A percentile compares a stretch with the other conserved stretches of the same genome.
phyloP scores from a whole-genome alignment of 371 early-diverging fungal genomes.

The Dichotomocladium elegans region DNA sequence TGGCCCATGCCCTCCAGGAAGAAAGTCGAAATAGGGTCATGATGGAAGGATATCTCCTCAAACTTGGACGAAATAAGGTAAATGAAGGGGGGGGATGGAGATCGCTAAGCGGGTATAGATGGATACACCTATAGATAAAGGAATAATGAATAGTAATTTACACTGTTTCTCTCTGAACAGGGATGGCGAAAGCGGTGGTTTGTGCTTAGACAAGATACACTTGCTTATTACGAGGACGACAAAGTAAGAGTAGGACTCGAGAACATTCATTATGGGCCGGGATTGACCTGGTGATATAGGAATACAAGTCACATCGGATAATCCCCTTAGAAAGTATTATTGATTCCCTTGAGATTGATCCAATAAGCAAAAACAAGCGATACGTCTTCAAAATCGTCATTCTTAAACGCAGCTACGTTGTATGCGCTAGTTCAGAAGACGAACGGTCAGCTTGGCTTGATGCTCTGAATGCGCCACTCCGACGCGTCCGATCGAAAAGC shows the following conservation, averaged over 20 bases:
- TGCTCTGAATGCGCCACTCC: constrained; percentile 52
- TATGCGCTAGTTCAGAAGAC: constrained; percentile 59
- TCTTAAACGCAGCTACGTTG: constrained; percentile 65
- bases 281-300: constrained; percentile 27
- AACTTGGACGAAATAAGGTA: constrained; percentile 65
- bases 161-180: constrained; percentile 17
- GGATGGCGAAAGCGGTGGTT: constrained; percentile 86
- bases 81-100: not conserved
- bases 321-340: constrained; percentile 65
- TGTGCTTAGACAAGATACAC: constrained; percentile 67
- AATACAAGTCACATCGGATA: constrained; percentile 70
- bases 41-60: constrained; percentile 69
- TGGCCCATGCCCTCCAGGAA: constrained; percentile 29
- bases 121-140: no score
- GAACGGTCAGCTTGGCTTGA: constrained; percentile 67
- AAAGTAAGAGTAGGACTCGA: constrained; percentile 46
- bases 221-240: constrained; percentile 77
- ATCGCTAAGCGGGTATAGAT: not conserved
- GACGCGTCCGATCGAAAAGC: not conserved
- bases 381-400: constrained; percentile 76
- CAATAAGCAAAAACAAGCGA: constrained; percentile 52
- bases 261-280: not conserved
- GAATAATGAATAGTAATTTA: no score
- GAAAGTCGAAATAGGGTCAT: constrained; percentile 48
- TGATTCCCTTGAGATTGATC: constrained; percentile 71